Evolutionary conservation across 2,329 filamentous ascomycete genomes (phyloP).

Genomic region (Leptodontidium sp.): DNA sequence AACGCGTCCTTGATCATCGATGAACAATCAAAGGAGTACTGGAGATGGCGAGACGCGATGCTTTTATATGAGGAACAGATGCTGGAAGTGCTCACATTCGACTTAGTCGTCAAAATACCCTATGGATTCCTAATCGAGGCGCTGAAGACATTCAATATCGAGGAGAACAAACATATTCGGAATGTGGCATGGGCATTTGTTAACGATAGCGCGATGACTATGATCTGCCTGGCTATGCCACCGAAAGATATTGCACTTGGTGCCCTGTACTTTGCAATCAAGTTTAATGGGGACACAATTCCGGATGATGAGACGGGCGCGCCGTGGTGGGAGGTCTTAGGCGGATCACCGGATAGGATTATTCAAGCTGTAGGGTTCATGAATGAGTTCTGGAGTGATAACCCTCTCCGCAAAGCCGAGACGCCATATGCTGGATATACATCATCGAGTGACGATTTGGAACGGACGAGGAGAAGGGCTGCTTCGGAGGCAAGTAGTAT

Average conservation of each 20-base stretch:
- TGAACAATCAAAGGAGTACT: slow-evolving; percentile 97
- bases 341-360: slow-evolving; percentile 75
- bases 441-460: slow-evolving; percentile 41
- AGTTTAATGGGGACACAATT: slow-evolving; percentile 76
- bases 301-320: slow-evolving; percentile 73
- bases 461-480: slow-evolving; percentile 39
- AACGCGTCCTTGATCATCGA: slow-evolving; percentile 89
- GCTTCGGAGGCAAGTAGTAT: slow-evolving; percentile 35
- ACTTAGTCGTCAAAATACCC: slow-evolving; percentile 88
- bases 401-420: slow-evolving; percentile 59
- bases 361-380: slow-evolving; percentile 78
- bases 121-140: slow-evolving; percentile 86
- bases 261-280: slow-evolving; percentile 86
- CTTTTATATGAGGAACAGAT: slow-evolving; percentile 91
- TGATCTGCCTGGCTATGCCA: slow-evolving; percentile 81
- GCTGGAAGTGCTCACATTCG: slow-evolving; percentile 91
- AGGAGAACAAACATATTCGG: slow-evolving; percentile 82
- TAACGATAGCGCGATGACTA: slow-evolving; percentile 87
- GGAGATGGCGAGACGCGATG: slow-evolving; percentile 96
- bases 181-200: slow-evolving; percentile 94
- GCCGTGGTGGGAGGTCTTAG: slow-evolving; percentile 87
- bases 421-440: slow-evolving; percentile 41
- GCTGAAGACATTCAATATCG: slow-evolving; percentile 74
- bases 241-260: slow-evolving; percentile 84
- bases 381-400: slow-evolving; percentile 71